Evolutionary conservation across 805 yeast genomes (phyloP).

Genomic region (Kuraishia ogatae): DNA sequence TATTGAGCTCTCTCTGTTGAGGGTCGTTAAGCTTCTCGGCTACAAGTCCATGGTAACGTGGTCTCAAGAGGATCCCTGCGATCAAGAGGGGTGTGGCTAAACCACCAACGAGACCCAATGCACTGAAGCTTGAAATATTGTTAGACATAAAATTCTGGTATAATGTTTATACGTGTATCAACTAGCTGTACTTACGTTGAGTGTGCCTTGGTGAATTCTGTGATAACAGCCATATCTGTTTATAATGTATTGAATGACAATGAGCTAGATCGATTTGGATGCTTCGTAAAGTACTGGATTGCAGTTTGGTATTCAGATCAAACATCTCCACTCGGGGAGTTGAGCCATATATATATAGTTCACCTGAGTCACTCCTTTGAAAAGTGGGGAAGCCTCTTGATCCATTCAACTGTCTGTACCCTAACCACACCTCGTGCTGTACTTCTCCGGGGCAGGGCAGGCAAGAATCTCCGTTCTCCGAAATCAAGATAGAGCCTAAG

Average conservation of each 20-base stretch:
- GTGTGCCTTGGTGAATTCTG: constrained; percentile 1
- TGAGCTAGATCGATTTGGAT: too few relatives aligned
- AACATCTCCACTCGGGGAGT: background rate
- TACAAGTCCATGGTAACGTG: background rate
- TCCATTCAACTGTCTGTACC: background rate
- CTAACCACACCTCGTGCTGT: background rate
- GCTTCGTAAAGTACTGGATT: too few relatives aligned
- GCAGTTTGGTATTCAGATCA: background rate
- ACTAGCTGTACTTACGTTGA: background rate
- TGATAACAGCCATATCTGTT: background rate
- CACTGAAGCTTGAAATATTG: background rate
- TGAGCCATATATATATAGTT: background rate
- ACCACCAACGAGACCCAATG: background rate
- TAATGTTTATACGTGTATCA: background rate
- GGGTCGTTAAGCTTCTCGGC: constrained; percentile 2
- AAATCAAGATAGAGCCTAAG: background rate
- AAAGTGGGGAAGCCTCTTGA: background rate
- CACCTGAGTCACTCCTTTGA: background rate
- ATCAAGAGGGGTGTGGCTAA: background rate
- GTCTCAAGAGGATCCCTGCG: background rate
- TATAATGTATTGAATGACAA: background rate
- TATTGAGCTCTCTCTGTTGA: background rate
- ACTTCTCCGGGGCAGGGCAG: background rate
- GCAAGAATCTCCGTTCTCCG: background rate
- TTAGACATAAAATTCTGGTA: too few relatives aligned